Conservation (phyloP, 2,329 filamentous ascomycete genomes). For the Aspergillus fumigatus region DNA sequence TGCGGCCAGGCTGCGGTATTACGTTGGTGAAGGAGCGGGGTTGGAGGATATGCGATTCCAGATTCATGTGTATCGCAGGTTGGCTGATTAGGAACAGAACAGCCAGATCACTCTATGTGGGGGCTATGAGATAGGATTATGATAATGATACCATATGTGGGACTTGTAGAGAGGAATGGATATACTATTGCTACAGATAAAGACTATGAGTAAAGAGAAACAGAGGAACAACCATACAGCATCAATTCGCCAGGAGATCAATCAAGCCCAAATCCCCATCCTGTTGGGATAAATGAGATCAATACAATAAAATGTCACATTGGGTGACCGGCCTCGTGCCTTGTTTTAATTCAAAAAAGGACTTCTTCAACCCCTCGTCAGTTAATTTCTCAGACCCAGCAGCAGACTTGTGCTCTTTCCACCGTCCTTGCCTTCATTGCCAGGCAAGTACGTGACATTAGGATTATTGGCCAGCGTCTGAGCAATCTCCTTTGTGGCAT, state of each 20-base stretch:
- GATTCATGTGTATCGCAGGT: conserved; percentile 68
- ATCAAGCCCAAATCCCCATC: conserved; percentile 23
- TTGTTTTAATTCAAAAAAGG: background rate
- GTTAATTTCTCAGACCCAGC: conserved; percentile 58
- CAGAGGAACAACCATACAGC: conserved; percentile 18
- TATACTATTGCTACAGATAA: conserved; percentile 26
- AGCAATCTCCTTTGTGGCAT: conserved; percentile 94
- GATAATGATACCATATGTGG: conserved; percentile 7
- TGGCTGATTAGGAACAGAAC: conserved; percentile 10
- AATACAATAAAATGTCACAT: conserved; percentile 24
- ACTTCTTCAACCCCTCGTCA: background rate
- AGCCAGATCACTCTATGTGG: background rate
- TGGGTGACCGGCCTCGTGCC: background rate
- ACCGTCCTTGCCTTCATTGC: conserved; percentile 56
- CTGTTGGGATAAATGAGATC: conserved; percentile 10
- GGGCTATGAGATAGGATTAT: background rate
- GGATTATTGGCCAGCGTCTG: conserved; percentile 84
- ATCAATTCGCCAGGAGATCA: conserved; percentile 26
- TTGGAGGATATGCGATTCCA: conserved; percentile 96
- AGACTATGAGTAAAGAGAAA: conserved; percentile 14
- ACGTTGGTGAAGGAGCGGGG: conserved; percentile 79
- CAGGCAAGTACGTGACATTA: conserved; percentile 91
- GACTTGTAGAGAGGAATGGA: conserved; percentile 19
- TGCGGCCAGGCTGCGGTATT: conserved; percentile 61
- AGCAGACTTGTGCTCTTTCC: conserved; percentile 64